Conservation (phyloP, 805 yeast genomes). For the Allodekkera sacchari region DNA sequence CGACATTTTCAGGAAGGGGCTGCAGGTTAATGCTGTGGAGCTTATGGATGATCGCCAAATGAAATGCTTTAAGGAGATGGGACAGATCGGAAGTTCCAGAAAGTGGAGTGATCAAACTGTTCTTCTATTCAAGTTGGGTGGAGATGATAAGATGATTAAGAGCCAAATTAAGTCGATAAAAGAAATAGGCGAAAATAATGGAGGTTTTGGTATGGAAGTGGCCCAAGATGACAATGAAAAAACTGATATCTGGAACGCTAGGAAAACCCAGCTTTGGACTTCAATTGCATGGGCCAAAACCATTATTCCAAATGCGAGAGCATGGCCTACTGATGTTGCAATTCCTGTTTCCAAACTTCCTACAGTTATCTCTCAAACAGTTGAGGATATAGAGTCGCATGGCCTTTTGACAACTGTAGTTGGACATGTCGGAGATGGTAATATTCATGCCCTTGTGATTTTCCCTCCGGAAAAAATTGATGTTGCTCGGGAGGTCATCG, state of each 20-base stretch:
- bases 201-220: constrained; percentile 45
- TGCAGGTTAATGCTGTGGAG: constrained; percentile 65
- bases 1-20: constrained; percentile 50
- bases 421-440: constrained; percentile 80
- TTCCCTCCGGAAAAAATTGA: constrained; percentile 42
- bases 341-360: constrained; percentile 69
- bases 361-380: constrained; percentile 52
- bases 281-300: constrained; percentile 55
- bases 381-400: constrained; percentile 45
- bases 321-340: constrained; percentile 77
- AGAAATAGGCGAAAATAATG: constrained; percentile 42
- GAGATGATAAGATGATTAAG: constrained; percentile 29
- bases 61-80: constrained; percentile 51
- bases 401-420: constrained; percentile 50
- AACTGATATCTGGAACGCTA: constrained; percentile 61
- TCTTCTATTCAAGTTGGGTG: constrained; percentile 56
- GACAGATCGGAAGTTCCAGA: constrained; percentile 20
- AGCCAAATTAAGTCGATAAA: constrained; percentile 40
- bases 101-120: constrained; percentile 23
- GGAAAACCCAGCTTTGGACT: constrained; percentile 64
- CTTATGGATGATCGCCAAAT: constrained; percentile 62
- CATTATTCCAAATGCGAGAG: constrained; percentile 31
- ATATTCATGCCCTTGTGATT: constrained; percentile 60
- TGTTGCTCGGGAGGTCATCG: constrained; percentile 42
- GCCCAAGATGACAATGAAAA: constrained; percentile 55